phyloP scores from a whole-genome alignment of 1,284 basidiomycete species.

The Apiotrichum montevideense region DNA sequence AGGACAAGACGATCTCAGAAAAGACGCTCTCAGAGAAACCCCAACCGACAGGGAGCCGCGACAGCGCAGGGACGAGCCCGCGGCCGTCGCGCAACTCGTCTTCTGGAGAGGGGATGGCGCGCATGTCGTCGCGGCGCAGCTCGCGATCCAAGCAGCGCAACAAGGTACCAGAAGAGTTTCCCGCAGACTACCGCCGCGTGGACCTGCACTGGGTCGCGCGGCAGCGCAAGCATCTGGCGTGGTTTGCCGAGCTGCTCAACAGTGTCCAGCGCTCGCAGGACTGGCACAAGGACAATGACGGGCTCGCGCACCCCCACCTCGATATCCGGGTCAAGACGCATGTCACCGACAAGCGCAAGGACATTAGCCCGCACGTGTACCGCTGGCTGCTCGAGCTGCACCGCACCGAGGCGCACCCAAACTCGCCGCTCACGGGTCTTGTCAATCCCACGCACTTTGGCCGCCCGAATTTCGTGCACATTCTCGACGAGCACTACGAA shows the following conservation, averaged over 20 bases:
- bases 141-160: constrained; percentile 3
- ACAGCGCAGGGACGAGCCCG: no score
- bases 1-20: no score
- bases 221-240: constrained; percentile 22
- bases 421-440: constrained; percentile 25
- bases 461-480: constrained; percentile 26
- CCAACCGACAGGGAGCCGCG: no score
- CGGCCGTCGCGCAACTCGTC: no score
- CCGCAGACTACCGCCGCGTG: constrained; percentile 23
- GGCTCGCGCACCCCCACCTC: constrained; percentile 2
- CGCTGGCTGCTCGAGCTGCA: constrained; percentile 12
- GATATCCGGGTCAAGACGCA: constrained; percentile 13
- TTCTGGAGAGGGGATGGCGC: not conserved
- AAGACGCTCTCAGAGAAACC: no score
- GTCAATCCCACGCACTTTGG: constrained; percentile 28
- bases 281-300: constrained; percentile 19
- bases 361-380: constrained; percentile 1
- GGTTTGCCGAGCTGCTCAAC: constrained; percentile 32
- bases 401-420: constrained; percentile 10
- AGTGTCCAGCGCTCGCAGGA: constrained; percentile 18
- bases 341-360: not conserved
- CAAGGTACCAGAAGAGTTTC: not conserved
- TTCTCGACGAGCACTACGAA: constrained; percentile 29
- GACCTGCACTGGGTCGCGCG: constrained; percentile 36
- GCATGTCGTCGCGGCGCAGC: not conserved